These are phyloP conservation scores for Xylaria sp. DNA, from an alignment of 2,329 filamentous ascomycete species.

Conservation along the genomic window DNA sequence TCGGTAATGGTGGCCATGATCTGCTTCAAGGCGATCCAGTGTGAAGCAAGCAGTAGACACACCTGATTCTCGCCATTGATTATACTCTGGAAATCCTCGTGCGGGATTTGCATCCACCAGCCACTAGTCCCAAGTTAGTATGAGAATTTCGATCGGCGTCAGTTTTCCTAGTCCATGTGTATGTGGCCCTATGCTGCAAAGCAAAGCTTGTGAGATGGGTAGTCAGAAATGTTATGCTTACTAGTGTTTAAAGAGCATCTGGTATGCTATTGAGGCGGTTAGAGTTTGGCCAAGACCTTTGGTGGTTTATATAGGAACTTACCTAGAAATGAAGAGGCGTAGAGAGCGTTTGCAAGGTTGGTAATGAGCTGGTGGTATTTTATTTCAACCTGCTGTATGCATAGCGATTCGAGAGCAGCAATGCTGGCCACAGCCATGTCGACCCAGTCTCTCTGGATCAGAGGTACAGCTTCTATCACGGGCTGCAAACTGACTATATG, in stretches of 20 bases:
- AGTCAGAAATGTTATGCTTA: slow-evolving; percentile 25
- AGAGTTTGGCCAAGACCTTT: neutral
- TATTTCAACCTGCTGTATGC: slow-evolving; percentile 55
- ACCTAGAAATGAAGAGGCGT: slow-evolving; percentile 64
- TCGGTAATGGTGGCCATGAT: slow-evolving; percentile 63
- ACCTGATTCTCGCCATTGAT: slow-evolving; percentile 60
- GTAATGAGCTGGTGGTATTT: slow-evolving; percentile 59
- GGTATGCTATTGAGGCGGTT: slow-evolving; percentile 56
- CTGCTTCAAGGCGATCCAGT: slow-evolving; percentile 66
- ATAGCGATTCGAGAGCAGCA: slow-evolving; percentile 56
- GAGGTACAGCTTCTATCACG: slow-evolving; percentile 57
- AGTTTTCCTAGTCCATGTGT: neutral
- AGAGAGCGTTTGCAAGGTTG: slow-evolving; percentile 62
- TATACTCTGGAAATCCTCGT: slow-evolving; percentile 61
- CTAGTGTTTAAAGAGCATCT: slow-evolving; percentile 60
- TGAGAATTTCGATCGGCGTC: neutral
- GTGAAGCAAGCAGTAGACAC: slow-evolving; percentile 60
- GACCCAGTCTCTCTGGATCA: slow-evolving; percentile 57
- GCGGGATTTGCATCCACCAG: slow-evolving; percentile 69
- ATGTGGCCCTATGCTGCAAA: neutral
- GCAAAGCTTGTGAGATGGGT: neutral
- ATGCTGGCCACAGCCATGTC: slow-evolving; percentile 60
- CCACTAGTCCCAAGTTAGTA: slow-evolving; percentile 39
- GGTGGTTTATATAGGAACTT: slow-evolving; percentile 40
- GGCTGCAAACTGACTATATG: slow-evolving; percentile 56